phyloP scores from a whole-genome alignment of 2,329 filamentous ascomycete species.

The Fusarium mexicanum region DNA sequence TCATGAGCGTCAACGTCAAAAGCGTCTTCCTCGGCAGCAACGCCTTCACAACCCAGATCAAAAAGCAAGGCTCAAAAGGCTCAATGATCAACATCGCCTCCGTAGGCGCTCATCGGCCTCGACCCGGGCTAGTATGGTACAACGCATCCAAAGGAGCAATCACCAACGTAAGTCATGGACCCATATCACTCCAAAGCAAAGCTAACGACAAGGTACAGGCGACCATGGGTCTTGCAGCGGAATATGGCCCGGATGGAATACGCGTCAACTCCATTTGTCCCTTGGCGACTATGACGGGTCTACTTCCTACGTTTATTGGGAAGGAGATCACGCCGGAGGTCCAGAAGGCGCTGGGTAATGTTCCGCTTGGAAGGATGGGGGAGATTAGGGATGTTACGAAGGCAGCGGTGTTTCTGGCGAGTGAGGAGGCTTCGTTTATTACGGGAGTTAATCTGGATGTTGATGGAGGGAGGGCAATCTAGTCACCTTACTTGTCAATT shows the following conservation, averaged over 20 bases:
- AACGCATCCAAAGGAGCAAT: conserved; percentile 75
- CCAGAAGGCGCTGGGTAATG: conserved; percentile 62
- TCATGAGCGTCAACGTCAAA: conserved; percentile 9
- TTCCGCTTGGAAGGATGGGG: conserved; percentile 61
- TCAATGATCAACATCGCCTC: conserved; percentile 26
- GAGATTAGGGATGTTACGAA: conserved; percentile 69
- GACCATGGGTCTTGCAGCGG: conserved; percentile 69
- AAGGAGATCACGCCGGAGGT: conserved; percentile 72
- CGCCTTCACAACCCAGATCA: background rate
- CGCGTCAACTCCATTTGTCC: conserved; percentile 78
- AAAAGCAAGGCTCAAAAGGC: background rate
- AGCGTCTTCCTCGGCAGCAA: conserved; percentile 10
- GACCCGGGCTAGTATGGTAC: conserved; percentile 74
- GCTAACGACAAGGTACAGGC: conserved; percentile 38
- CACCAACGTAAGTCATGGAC: conserved; percentile 55
- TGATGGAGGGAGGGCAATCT: conserved; percentile 38
- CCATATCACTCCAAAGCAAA: background rate
- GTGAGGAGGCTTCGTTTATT: conserved; percentile 76
- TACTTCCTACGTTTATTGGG: conserved; percentile 58
- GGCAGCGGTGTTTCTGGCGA: conserved; percentile 74
- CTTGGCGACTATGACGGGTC: conserved; percentile 59
- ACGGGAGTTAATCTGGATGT: conserved; percentile 75
- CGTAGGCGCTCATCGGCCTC: conserved; percentile 53
- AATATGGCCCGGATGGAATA: conserved; percentile 77
- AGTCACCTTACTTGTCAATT: background rate